Conservation (phyloP, 1,284 basidiomycete genomes). For the Amylostereum areolatum region DNA sequence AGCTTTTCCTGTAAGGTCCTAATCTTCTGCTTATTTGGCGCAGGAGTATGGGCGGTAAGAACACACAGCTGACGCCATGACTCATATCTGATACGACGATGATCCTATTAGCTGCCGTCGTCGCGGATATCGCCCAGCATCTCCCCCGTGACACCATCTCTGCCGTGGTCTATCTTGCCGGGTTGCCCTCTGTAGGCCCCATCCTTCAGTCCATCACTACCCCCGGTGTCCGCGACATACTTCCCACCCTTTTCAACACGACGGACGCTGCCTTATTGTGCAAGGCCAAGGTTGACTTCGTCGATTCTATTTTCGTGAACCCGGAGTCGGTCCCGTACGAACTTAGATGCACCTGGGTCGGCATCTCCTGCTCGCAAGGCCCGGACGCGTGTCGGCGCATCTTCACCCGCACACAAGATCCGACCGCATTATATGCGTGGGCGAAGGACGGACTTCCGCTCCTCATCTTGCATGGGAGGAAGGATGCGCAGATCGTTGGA, state of each 20-base stretch:
- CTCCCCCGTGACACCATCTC: background rate
- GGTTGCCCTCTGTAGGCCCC: background rate
- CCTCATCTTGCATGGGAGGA: background rate
- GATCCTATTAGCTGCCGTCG: background rate
- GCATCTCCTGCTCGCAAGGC: background rate
- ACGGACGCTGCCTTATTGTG: background rate
- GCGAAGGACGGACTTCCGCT: background rate
- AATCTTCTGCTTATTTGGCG: background rate
- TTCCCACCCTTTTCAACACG: background rate
- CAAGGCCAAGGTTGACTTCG: background rate
- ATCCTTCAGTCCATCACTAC: background rate
- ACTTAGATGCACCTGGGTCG: background rate
- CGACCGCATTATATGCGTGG: background rate
- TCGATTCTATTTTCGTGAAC: background rate
- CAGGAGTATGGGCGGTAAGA: background rate
- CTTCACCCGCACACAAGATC: background rate
- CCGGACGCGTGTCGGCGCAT: background rate
- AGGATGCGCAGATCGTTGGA: background rate
- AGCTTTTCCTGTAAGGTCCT: background rate
- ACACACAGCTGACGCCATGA: no score
- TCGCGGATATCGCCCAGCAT: background rate
- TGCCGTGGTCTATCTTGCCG: background rate
- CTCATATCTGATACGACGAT: no score
- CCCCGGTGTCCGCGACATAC: background rate
- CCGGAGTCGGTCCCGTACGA: background rate